Evolutionary conservation across 192 early-diverging fungal species (phyloP).

Genomic region (Linnemannia hyalina): DNA sequence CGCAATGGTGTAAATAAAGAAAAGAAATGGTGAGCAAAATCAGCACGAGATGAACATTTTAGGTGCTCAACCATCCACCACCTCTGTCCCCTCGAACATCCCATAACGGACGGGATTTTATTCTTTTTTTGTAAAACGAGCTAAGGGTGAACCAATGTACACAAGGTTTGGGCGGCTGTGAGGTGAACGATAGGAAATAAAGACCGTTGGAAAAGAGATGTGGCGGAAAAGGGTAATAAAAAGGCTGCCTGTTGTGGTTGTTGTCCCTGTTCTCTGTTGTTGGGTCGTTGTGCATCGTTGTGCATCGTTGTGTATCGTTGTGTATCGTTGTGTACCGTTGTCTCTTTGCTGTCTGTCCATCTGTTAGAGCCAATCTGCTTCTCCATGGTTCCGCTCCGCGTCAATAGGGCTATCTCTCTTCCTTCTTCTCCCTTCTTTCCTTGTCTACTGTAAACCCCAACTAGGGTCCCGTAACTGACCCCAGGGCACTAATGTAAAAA

Average conservation of each 20-base stretch:
- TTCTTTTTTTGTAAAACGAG: not conserved
- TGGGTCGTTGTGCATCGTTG: not conserved
- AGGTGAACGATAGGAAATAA: not conserved
- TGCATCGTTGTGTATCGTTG: no score
- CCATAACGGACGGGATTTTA: no score
- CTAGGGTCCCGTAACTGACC: not conserved
- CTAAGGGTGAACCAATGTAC: not conserved
- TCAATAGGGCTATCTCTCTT: not conserved
- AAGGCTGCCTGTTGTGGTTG: not conserved
- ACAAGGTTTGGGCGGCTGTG: not conserved
- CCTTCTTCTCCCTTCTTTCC: not conserved
- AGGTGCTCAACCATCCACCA: no score
- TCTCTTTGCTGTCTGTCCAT: no score
- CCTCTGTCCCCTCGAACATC: no score
- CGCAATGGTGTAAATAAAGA: not conserved
- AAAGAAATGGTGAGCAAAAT: no score
- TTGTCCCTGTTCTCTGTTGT: not conserved
- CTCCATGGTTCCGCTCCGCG: not conserved
- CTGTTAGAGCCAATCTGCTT: not conserved
- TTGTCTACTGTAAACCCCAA: not conserved
- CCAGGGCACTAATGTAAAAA: not conserved
- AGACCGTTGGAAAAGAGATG: not conserved
- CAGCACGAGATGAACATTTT: no score
- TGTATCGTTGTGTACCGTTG: no score
- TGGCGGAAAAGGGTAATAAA: not conserved